phyloP scores from a whole-genome alignment of 1,284 basidiomycete species.

The Ceratobasidium sp. region DNA sequence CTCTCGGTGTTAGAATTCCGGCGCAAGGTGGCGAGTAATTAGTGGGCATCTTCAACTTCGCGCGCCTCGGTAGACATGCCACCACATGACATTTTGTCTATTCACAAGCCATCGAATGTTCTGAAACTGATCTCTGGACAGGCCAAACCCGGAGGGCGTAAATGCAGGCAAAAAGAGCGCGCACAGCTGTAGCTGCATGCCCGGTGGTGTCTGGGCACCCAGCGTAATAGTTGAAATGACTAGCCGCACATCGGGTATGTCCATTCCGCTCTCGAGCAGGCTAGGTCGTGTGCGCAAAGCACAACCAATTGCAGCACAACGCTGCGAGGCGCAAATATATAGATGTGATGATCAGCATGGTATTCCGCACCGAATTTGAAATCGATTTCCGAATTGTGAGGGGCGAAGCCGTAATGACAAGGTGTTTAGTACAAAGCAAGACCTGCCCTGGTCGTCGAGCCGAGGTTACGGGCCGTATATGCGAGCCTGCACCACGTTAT shows the following conservation, averaged over 20 bases:
- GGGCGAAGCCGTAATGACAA: slow-evolving; percentile 27
- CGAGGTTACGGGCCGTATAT: slow-evolving; percentile 4
- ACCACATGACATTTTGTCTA: slow-evolving; percentile 1
- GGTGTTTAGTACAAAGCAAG: slow-evolving; percentile 30
- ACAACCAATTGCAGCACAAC: slow-evolving; percentile 11
- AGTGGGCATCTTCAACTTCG: slow-evolving; percentile 63
- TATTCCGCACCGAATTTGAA: not conserved
- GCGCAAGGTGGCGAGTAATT: slow-evolving; percentile 25
- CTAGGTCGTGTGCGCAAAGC: slow-evolving; percentile 5
- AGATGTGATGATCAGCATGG: slow-evolving; percentile 28
- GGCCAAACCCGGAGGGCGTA: not conserved
- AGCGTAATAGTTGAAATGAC: not conserved
- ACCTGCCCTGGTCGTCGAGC: slow-evolving; percentile 9
- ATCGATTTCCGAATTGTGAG: slow-evolving; percentile 38
- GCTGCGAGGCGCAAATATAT: slow-evolving; percentile 10
- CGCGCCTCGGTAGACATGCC: slow-evolving; percentile 67
- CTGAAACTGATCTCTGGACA: not conserved
- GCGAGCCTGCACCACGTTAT: slow-evolving; percentile 28
- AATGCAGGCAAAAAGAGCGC: slow-evolving; percentile 15
- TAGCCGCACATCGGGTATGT: not conserved
- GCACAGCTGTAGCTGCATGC: not conserved
- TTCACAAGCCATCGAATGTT: slow-evolving; percentile 22
- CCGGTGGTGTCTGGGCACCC: not conserved
- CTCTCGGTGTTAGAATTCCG: slow-evolving; percentile 6
- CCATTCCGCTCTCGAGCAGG: not conserved